Percentiles rank a stretch among this genome's conserved stretches.
Conservation (phyloP, 2,329 filamentous ascomycete species). For the Phyllosticta citribraziliensis region DNA sequence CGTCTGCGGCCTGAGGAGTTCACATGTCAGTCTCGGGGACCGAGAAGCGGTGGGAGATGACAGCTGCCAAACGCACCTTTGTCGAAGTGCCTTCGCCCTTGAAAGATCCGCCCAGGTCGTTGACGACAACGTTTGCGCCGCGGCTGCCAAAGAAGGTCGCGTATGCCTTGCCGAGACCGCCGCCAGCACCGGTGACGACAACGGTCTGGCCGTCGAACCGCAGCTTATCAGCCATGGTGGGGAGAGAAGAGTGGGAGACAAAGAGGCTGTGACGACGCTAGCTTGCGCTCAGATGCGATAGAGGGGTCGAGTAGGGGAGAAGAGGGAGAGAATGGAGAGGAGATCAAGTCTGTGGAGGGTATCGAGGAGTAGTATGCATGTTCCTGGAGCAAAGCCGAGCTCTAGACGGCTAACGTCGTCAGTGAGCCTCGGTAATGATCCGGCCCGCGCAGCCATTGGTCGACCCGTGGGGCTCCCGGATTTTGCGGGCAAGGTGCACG, state of each 20-base stretch:
- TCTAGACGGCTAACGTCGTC: slow-evolving; percentile 9
- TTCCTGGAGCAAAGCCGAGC: slow-evolving; percentile 4
- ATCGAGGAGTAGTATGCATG: neutral
- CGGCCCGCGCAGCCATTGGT: slow-evolving; percentile 3
- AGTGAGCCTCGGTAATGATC: slow-evolving; percentile 3
- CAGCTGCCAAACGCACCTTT: slow-evolving; percentile 52
- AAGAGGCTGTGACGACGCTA: neutral
- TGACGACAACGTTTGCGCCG: slow-evolving; percentile 91
- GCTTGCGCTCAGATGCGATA: neutral
- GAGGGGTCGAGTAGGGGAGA: neutral
- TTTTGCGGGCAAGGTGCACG: neutral
- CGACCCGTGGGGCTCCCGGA: neutral
- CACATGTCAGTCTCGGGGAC: slow-evolving; percentile 1
- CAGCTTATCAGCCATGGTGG: slow-evolving; percentile 36
- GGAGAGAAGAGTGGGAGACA: slow-evolving; percentile 1
- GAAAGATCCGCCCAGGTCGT: slow-evolving; percentile 87
- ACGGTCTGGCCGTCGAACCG: slow-evolving; percentile 84
- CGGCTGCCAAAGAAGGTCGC: slow-evolving; percentile 82
- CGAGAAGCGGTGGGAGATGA: neutral
- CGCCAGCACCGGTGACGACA: slow-evolving; percentile 78
- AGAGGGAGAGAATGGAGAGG: neutral
- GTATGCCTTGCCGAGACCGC: slow-evolving; percentile 73
- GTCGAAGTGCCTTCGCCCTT: slow-evolving; percentile 82
- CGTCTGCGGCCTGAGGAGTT: slow-evolving; percentile 59
- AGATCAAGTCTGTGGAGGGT: neutral